Base-by-base conservation (phyloP, 257 asterid species). In the Avicennia marina region DNA sequence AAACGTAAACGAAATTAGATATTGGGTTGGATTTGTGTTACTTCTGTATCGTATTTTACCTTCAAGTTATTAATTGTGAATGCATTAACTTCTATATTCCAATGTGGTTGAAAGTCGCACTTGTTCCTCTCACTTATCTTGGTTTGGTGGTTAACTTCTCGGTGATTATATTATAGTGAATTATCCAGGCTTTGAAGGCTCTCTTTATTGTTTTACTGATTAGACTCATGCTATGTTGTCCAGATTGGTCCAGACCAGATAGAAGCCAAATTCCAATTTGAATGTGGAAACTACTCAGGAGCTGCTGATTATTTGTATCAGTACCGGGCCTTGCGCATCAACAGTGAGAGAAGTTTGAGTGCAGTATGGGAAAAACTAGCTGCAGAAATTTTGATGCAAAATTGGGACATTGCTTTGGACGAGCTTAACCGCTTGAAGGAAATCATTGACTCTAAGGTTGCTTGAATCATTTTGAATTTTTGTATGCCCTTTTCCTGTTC, bases 361-460 rank as follows among this genome's bases (percentile, higher is more conserved):
- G 97, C 98, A 25, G 70, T 86, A 40, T 89, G 97, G 97, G 98
- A 97, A 50, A 89, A 93, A 63, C 80, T 93, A 43, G 98, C 97
- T 0, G 98, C 98, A 6, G 97, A 93, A 77, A 86, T 93, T 53
- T 75, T 93, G 71, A 93, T 93, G 98, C 97, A 86, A 65, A 85
- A 86, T 64, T 93, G 98, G 98, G 97, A 84, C 53, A 75, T 75
- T 65, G 97, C 98, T 2, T 79, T 86, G 32, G 97, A 88, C 50
- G 97, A 93, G 75, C 95, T 93, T 54, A 86, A 88, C 72, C 95
- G 87, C 58, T 63, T 93, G 89, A 93, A 88, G 75, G 95, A 93
- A 69, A 93, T 82, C 51, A 81, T 86, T 1, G 95, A 93, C 78
- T 81, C 95, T 45, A 93, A 90, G 96, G 96, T 87, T 36, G 49